Evolutionary conservation across 345 rosid species (phyloP), one percentile per base, ranked within the genome.

Genomic region (Viola odorata): DNA sequence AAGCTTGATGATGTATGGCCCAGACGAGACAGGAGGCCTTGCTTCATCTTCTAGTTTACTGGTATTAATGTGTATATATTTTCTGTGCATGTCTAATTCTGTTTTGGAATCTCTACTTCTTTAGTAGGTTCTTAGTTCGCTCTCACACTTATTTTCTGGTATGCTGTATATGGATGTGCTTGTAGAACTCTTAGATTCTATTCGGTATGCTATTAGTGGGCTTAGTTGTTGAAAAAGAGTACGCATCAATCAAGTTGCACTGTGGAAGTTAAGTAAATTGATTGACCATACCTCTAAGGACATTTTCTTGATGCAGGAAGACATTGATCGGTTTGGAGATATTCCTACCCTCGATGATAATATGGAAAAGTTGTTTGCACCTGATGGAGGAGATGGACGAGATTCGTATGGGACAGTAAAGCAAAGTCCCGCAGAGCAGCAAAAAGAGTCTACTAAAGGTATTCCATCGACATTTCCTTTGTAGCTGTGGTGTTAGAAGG

Each of bases 361-460:
- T 42, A 75, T 83, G 61, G 91, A 85, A 45, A 77, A 81, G n/a
- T 67, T 83, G 55, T 80, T 83, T 57, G 64, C 85, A 61, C 72
- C 56, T 47, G 85, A 82, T 69, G 81, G 80, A 23, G 32, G 32
- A 57, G 84, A 80, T 50, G 78, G 80, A 40, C 76, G 79, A 58
- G 79, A 69, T 64, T 32, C 69, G 8, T 78, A 75, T 77, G 82
- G 82, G 62, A 57, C 79, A 37, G 36, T 77, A 37, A 85, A 81
- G 63, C 84, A 73, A 55, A 67, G 73, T 69, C 65, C 79, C 59
- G 17, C 69, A 13, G 84, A 75, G 61, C 73, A 50, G 55, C 82
- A 65, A 57, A 85, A 82, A 64, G 81, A 77, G 63, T 60, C 82
- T 57, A 69, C 85, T 62, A 82, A 81, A 69, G 77, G 91, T 81